Evolutionary conservation across 2,329 filamentous ascomycete species (phyloP).

Genomic region (Neopestalotiopsis rosae): DNA sequence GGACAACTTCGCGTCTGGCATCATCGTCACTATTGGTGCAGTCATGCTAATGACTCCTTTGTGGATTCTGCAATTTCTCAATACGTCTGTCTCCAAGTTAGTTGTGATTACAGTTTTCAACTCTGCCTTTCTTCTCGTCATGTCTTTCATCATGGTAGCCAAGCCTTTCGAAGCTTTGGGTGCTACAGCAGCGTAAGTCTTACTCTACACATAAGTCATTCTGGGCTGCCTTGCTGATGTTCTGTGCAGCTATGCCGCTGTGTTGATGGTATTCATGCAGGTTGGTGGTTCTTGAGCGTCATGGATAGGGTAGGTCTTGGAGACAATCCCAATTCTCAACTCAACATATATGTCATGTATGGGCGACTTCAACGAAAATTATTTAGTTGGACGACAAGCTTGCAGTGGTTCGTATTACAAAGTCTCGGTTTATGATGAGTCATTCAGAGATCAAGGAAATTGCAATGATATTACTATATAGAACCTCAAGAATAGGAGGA

Average conservation of each 20-base stretch:
- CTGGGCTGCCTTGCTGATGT: background rate
- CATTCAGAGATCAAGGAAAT: too few relatives aligned
- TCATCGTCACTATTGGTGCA: constrained; percentile 31
- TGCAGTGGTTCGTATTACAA: too few relatives aligned
- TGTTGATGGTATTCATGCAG: constrained; percentile 27
- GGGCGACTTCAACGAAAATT: too few relatives aligned
- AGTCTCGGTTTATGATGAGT: too few relatives aligned
- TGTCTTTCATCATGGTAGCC: constrained; percentile 25
- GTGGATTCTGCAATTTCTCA: constrained; percentile 35
- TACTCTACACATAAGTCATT: background rate
- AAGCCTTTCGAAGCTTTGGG: constrained; percentile 29
- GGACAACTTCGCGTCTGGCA: constrained; percentile 29
- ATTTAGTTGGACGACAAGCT: too few relatives aligned
- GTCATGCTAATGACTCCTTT: constrained; percentile 39
- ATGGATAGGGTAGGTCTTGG: too few relatives aligned
- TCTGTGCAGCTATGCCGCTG: constrained; percentile 21
- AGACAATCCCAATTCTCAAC: too few relatives aligned
- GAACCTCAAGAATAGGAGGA: too few relatives aligned
- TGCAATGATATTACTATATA: too few relatives aligned
- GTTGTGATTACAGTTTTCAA: constrained; percentile 38
- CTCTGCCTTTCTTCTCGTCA: constrained; percentile 23
- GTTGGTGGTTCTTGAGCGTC: constrained; percentile 3
- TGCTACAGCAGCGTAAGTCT: constrained; percentile 28
- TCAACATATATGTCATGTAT: too few relatives aligned
- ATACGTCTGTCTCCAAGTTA: constrained; percentile 27